Evolutionary conservation across 2,329 filamentous ascomycete species (phyloP).

Genomic region (Alternaria viburni): DNA sequence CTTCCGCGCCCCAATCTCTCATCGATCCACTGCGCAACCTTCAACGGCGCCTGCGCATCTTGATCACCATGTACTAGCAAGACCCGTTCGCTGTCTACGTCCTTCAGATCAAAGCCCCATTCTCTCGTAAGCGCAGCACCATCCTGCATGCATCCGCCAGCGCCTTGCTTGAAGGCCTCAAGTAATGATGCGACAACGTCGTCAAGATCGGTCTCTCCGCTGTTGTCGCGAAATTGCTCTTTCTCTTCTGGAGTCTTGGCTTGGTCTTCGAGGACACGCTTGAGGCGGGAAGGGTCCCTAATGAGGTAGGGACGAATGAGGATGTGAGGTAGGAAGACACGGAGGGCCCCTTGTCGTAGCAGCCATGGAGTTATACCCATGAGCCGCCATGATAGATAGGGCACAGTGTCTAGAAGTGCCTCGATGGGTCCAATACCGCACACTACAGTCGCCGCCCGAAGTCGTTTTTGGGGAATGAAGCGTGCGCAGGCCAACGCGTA

Average conservation of each 20-base stretch:
- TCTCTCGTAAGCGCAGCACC: slow-evolving; percentile 19
- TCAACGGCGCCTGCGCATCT: slow-evolving; percentile 22
- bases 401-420: slow-evolving; percentile 8
- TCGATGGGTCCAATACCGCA: slow-evolving; percentile 29
- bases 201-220: slow-evolving; percentile 20
- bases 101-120: slow-evolving; percentile 28
- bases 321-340: slow-evolving; percentile 18
- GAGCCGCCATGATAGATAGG: slow-evolving; percentile 18
- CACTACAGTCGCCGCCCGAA: slow-evolving; percentile 24
- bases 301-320: slow-evolving; percentile 20
- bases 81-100: slow-evolving; percentile 21
- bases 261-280: slow-evolving; percentile 26
- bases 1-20: slow-evolving; percentile 23
- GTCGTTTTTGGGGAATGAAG: slow-evolving; percentile 35
- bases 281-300: slow-evolving; percentile 22
- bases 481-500: slow-evolving; percentile 56
- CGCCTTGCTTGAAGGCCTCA: slow-evolving; percentile 27
- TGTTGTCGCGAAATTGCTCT: slow-evolving; percentile 13
- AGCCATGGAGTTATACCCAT: slow-evolving; percentile 22
- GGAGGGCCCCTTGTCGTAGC: slow-evolving; percentile 14
- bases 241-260: slow-evolving; percentile 28
- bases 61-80: slow-evolving; percentile 30
- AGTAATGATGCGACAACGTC: slow-evolving; percentile 21
- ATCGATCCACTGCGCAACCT: slow-evolving; percentile 27
- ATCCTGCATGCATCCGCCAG: slow-evolving; percentile 20